A percentile compares a stretch with the other conserved stretches of the same genome.
phyloP scores from a whole-genome alignment of 2,329 filamentous ascomycete genomes.

The Trichoderma gracile region DNA sequence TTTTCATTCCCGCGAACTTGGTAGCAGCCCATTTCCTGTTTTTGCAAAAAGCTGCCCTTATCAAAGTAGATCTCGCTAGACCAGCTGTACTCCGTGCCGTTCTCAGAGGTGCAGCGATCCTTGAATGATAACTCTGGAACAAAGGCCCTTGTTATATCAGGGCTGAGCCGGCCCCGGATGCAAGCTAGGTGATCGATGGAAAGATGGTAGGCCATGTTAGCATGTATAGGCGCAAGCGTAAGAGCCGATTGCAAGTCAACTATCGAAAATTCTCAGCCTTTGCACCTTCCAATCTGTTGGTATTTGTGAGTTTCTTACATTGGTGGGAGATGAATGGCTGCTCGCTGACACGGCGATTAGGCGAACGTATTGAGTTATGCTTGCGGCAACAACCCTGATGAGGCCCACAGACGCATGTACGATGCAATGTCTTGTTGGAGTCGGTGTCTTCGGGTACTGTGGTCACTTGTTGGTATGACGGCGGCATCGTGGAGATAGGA shows the following conservation, averaged over 20 bases:
- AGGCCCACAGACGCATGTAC: background rate
- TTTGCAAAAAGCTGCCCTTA: slow-evolving; percentile 2
- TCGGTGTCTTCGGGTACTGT: background rate
- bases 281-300: background rate
- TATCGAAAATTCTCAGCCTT: background rate
- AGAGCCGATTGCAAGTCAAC: background rate
- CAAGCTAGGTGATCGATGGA: slow-evolving; percentile 1
- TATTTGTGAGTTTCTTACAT: background rate
- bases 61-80: slow-evolving; percentile 14
- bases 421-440: background rate
- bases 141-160: background rate
- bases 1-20: background rate
- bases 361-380: slow-evolving; percentile 5
- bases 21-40: background rate
- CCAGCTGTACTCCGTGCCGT: background rate
- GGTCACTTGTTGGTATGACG: background rate
- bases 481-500: background rate
- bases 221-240: slow-evolving; percentile 11
- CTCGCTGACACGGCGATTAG: background rate
- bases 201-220: slow-evolving; percentile 1
- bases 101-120: background rate
- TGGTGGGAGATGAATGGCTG: background rate
- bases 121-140: background rate
- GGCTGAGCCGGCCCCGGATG: background rate
- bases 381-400: slow-evolving; percentile 14